Conservation (phyloP, 1,284 basidiomycete species). For the Trametes pubescens region DNA sequence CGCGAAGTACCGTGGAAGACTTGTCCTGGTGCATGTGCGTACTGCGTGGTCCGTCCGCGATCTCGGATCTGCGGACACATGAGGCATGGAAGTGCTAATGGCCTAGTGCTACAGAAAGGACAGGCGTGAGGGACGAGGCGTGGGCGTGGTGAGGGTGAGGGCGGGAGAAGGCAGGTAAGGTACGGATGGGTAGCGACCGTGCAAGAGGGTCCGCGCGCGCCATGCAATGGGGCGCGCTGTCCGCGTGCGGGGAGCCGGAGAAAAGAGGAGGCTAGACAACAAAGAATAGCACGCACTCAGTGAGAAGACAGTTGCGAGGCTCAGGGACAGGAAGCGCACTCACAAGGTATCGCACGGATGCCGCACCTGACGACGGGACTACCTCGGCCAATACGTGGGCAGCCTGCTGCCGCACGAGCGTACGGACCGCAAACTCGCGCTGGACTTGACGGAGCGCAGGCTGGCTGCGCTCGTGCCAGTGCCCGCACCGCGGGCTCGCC, state of each 20-base stretch:
- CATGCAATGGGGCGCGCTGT: conserved; percentile 11
- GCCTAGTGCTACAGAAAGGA: conserved; percentile 16
- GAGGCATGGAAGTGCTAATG: conserved; percentile 4
- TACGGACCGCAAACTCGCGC: conserved; percentile 37
- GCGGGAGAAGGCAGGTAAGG: background rate
- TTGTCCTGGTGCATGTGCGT: background rate
- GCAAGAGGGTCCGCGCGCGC: conserved; percentile 4
- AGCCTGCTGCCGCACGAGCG: conserved; percentile 42
- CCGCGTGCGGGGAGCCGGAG: conserved; percentile 2
- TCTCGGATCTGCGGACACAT: conserved; percentile 25
- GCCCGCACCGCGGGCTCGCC: conserved; percentile 20
- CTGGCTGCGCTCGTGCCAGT: conserved; percentile 30
- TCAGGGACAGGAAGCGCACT: background rate
- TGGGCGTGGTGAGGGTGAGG: background rate
- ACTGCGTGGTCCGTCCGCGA: conserved; percentile 18
- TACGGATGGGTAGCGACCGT: background rate
- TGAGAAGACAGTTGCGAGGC: background rate
- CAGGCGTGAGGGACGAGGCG: conserved; percentile 10
- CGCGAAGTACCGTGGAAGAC: background rate
- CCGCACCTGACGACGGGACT: conserved; percentile 15
- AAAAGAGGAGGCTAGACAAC: background rate
- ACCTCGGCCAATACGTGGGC: conserved; percentile 42
- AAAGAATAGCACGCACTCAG: background rate
- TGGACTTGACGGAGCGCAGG: conserved; percentile 40
- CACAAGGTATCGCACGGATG: conserved; percentile 8